phyloP scores from a whole-genome alignment of 2,329 filamentous ascomycete species.

The Blastomyces emzantsi region DNA sequence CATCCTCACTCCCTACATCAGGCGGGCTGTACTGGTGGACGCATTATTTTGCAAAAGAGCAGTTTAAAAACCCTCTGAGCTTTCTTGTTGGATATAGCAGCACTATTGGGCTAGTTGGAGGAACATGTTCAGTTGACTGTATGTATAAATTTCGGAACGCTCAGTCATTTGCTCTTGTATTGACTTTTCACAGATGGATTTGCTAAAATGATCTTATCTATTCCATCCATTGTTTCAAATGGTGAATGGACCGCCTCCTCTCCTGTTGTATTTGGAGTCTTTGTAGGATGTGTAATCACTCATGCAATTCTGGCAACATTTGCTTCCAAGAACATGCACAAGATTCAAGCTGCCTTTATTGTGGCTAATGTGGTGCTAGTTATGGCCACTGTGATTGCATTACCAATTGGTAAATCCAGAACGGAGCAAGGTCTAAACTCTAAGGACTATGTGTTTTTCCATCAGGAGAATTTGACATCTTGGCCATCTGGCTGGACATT shows the following conservation, averaged over 20 bases:
- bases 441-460: constrained; percentile 45
- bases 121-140: constrained; percentile 54
- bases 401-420: constrained; percentile 43
- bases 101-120: constrained; percentile 52
- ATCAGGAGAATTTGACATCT: constrained; percentile 49
- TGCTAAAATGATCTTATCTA: constrained; percentile 50
- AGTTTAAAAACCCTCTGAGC: constrained; percentile 48
- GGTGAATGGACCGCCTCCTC: constrained; percentile 49
- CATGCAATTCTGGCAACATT: constrained; percentile 49
- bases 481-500: constrained; percentile 53
- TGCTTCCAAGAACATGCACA: constrained; percentile 49
- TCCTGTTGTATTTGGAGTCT: constrained; percentile 50
- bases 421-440: constrained; percentile 25
- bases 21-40: constrained; percentile 54
- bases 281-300: constrained; percentile 45
- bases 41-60: constrained; percentile 49
- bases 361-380: constrained; percentile 50
- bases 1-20: constrained; percentile 49
- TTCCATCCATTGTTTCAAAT: constrained; percentile 49
- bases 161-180: constrained; percentile 3
- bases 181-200: constrained; percentile 33
- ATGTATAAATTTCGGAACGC: constrained; percentile 11
- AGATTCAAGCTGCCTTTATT: constrained; percentile 49
- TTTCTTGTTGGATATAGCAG: constrained; percentile 56
- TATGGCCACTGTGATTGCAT: constrained; percentile 46